Base-by-base conservation (phyloP, 2,329 filamentous ascomycete genomes). In the Mollisiaceae sp. region DNA sequence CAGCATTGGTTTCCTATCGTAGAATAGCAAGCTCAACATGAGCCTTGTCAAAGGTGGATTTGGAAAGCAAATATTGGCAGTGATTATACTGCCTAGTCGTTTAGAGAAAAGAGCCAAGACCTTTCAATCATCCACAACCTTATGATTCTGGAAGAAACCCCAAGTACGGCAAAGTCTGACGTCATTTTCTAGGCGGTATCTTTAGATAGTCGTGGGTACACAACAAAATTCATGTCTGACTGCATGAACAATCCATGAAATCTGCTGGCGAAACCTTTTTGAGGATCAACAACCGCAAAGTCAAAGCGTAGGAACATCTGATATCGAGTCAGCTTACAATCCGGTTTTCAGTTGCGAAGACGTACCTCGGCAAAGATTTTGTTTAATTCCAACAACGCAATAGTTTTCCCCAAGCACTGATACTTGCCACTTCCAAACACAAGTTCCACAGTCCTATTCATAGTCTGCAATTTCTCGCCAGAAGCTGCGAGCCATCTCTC, bases 351-450 rank as follows among this genome's bases (percentile, higher is more conserved):
- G 12, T 9, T 4, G 15, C 2, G 15, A 18, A 9, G 38, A 41
- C 76, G 60, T 75, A 83, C 82, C 79, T 83, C 81, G n/a, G 82
- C 78, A 54, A 83, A 71, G 4, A 78, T 75, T 67, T 85, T 85
- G 67, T 82, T 78, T 54, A 84, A 69, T 71, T 83, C 82, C 76
- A 83, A 81, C 59, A 80, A 70, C 0, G 82, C 82, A 62, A 85
- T 80, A 0, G 78, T 73, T 70, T 78, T 81, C 6, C 82, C 82
- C 18, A 84, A 71, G 67, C 82, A 83, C 70, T 77, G 72, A 65
- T 76, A 81, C 38, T 77, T 77, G 0, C 82, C 82, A 15, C 78
- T 75, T 18, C 79, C 79, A 72, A 83, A 84, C 0, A 81, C 75
- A 15, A 81, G 72, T 58, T 83, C 81, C 59, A 79, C 73, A 1